Percentiles rank a stretch among this genome's conserved stretches.
Evolutionary conservation across 192 early-diverging fungal species (phyloP).

Genomic region (Entomortierella beljakovae): DNA sequence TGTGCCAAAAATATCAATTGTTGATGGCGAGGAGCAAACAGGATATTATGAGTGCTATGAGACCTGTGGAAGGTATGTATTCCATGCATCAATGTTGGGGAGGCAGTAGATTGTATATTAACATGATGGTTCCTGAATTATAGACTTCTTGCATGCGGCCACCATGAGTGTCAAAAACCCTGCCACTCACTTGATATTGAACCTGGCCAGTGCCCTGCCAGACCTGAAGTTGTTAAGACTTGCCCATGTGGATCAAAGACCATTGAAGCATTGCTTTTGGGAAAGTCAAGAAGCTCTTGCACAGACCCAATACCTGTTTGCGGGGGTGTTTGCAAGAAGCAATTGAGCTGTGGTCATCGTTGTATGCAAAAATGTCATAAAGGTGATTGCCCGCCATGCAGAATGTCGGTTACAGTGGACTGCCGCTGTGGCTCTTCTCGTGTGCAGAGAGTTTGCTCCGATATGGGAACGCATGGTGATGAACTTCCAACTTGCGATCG

Average conservation of each 20-base stretch:
- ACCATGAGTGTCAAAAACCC: constrained; percentile 60
- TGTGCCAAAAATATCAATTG: constrained; percentile 31
- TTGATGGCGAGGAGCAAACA: constrained; percentile 47
- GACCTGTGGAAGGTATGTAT: constrained; percentile 58
- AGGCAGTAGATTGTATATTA: background rate
- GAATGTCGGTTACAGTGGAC: constrained; percentile 55
- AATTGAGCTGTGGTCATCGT: constrained; percentile 69
- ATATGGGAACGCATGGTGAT: constrained; percentile 54
- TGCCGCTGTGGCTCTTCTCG: constrained; percentile 74
- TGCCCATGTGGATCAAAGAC: constrained; percentile 66
- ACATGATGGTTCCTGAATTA: background rate
- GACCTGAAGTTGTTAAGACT: constrained; percentile 57
- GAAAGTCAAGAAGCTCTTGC: constrained; percentile 53
- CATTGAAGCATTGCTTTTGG: constrained; percentile 45
- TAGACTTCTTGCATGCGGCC: constrained; percentile 62
- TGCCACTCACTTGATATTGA: constrained; percentile 65
- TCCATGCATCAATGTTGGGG: background rate
- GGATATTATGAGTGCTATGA: constrained; percentile 67
- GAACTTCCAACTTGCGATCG: constrained; percentile 69
- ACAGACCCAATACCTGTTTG: constrained; percentile 71
- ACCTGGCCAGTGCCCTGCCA: constrained; percentile 61
- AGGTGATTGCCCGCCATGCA: constrained; percentile 74
- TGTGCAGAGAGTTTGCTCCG: constrained; percentile 59
- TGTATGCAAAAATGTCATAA: constrained; percentile 72
- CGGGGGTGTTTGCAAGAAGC: constrained; percentile 67